Evolutionary conservation across 768 basidiomycete species (phyloP), one percentile per base, ranked within the genome.

Genomic region (Leccinum broughii): DNA sequence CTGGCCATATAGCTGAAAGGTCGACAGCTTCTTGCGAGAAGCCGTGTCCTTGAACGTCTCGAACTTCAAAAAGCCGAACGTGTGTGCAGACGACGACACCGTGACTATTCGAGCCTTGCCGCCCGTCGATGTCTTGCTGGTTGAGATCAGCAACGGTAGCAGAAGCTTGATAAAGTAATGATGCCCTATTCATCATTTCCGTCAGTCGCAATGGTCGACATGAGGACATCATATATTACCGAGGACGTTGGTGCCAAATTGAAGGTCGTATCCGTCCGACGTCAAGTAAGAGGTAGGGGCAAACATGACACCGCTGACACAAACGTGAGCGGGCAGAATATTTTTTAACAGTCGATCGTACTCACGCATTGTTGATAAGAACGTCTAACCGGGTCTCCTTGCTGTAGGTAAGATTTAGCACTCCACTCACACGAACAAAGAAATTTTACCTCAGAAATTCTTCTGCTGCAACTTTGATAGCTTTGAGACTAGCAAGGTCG

Each of bases 241-340:
- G 14, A 83, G 76, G 4, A 80, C 80, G 57, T 85, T 85, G 4
- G 80, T 82, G 7, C 84, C 83, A 52, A 84, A 82, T 62, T 82
- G 80, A 9, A 82, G 71, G 64, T 87, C 85, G 64, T 85, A 85
- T 17, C 84, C 83, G 50, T 85, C 76, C 3, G 67, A 67, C 1
- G 84, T 84, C 10, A 83, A 41, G 34, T 70, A 51, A 1, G 79
- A 78, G 2, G 78, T 65, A 0, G 83, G 79, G 35, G 80, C 71
- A 6, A 66, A 55, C 80, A 83, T 80, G 20, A 82, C 75, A 15
- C 81, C 83, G 11, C 81, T 83, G 56, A 9, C 30, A 15, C 28
- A 28, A 3, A 13, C 30, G 34, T 61, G n/a, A 53, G 51, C 15
- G 5, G 32, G 9, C 34, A 52, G 13, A 58, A 28, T 15, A 5